Conservation (phyloP, 179 eudicot genomes). For the Silene vulgaris region DNA sequence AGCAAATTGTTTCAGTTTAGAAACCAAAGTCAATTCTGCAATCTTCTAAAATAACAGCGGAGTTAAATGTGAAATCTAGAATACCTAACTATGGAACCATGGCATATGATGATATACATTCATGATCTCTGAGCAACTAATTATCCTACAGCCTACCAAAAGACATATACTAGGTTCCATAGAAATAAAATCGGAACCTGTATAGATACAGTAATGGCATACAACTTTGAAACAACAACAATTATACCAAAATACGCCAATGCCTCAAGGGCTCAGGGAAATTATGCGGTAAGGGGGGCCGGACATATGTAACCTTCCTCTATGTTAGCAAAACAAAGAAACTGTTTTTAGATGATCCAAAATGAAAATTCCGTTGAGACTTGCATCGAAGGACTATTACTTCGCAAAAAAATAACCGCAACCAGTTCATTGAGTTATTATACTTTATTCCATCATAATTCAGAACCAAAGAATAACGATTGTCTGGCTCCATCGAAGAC, state of each 20-base stretch:
- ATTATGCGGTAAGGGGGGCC: neutral
- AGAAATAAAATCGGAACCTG: neutral
- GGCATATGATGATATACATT: conserved; percentile 7
- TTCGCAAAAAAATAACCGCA: neutral
- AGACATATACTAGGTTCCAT: neutral
- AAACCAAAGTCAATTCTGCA: neutral
- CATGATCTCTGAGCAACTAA: conserved; percentile 9
- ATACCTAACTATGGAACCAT: conserved; percentile 1
- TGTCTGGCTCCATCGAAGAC: neutral
- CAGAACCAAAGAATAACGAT: neutral
- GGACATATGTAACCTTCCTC: neutral
- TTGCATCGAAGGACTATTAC: neutral
- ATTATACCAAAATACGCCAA: neutral
- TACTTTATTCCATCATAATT: too few species aligned
- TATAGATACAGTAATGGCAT: conserved; percentile 6
- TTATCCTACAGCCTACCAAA: conserved; percentile 2
- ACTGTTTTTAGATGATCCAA: neutral
- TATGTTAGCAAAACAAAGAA: neutral
- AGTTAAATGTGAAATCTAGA: neutral
- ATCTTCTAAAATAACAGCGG: neutral
- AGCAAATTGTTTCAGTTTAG: conserved; percentile 31
- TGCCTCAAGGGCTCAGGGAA: neutral
- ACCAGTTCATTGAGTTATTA: neutral
- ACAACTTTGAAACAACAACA: neutral
- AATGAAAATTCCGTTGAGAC: neutral